Percentiles rank a stretch among this genome's conserved stretches.
phyloP scores from a whole-genome alignment of 106 monocot species.

The Phalaenopsis equestris region DNA sequence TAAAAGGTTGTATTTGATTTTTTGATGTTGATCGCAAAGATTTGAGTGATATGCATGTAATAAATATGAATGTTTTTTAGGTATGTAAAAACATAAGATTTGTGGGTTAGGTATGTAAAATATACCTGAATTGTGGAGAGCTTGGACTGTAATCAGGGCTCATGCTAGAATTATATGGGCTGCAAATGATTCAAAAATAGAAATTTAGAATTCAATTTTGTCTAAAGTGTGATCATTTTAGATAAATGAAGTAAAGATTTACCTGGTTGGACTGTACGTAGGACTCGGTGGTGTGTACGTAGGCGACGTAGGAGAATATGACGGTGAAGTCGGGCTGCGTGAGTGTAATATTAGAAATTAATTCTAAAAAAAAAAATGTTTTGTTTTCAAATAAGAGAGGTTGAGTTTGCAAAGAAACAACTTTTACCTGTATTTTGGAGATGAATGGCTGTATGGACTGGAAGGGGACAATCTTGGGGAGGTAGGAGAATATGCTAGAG shows the following conservation, averaged over 20 bases:
- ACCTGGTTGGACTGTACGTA: constrained; percentile 94
- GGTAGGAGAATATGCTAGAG: constrained; percentile 59
- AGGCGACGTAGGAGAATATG: constrained; percentile 94
- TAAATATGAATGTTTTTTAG: too few relatives aligned
- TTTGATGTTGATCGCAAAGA: too few relatives aligned
- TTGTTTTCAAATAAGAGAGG: too few relatives aligned
- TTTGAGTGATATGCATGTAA: too few relatives aligned
- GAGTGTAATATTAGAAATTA: background rate
- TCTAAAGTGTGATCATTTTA: too few relatives aligned
- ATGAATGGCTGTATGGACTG: constrained; percentile 67
- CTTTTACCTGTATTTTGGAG: constrained; percentile 87
- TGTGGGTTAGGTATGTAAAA: background rate
- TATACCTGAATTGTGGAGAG: constrained; percentile 85
- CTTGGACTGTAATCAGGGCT: constrained; percentile 89
- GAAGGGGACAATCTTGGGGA: constrained; percentile 67
- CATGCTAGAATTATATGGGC: constrained; percentile 52
- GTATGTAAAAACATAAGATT: too few relatives aligned
- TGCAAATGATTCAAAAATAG: constrained; percentile 10
- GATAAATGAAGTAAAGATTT: background rate
- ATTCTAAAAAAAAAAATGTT: background rate
- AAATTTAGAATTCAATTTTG: background rate
- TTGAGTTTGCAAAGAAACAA: too few relatives aligned
- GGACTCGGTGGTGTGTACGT: constrained; percentile 74
- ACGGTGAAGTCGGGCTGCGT: constrained; percentile 78
- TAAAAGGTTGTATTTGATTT: too few relatives aligned